phyloP scores from a whole-genome alignment of 2,329 filamentous ascomycete genomes.

The Claviceps pusilla region DNA sequence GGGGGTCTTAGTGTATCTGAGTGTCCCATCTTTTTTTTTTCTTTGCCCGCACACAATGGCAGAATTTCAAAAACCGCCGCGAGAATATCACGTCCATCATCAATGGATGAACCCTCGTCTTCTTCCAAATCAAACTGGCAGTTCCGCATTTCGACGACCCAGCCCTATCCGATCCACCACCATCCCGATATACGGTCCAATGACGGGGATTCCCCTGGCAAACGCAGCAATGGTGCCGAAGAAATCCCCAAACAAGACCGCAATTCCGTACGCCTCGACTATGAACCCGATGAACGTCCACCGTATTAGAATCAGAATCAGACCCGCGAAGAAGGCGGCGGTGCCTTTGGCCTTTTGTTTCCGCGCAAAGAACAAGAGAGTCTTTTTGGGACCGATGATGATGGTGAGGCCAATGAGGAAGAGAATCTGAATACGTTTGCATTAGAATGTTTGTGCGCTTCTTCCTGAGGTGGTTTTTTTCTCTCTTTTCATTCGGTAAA shows the following conservation, averaged over 20 bases:
- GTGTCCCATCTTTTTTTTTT: neutral
- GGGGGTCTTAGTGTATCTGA: neutral
- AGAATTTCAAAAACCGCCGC: neutral
- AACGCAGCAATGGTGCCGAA: slow-evolving; percentile 83
- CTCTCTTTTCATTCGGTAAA: neutral
- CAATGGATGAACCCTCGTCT: neutral
- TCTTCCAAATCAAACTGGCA: slow-evolving; percentile 48
- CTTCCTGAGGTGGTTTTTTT: neutral
- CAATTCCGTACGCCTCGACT: slow-evolving; percentile 83
- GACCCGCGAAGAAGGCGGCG: slow-evolving; percentile 69
- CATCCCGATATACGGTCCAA: slow-evolving; percentile 73
- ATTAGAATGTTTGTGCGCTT: slow-evolving; percentile 4
- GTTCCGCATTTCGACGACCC: slow-evolving; percentile 56
- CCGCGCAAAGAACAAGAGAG: slow-evolving; percentile 83
- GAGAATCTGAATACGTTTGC: slow-evolving; percentile 53
- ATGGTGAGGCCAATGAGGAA: slow-evolving; percentile 94
- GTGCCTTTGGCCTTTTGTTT: slow-evolving; percentile 87
- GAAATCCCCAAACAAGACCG: slow-evolving; percentile 91
- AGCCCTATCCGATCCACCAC: slow-evolving; percentile 56
- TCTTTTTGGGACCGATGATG: slow-evolving; percentile 86
- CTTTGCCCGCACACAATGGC: too few relatives aligned
- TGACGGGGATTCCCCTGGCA: slow-evolving; percentile 65
- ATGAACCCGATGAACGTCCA: slow-evolving; percentile 88
- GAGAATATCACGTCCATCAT: neutral
- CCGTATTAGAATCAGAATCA: slow-evolving; percentile 69